These are phyloP conservation scores for Xylaria sp. DNA, from an alignment of 2,329 filamentous ascomycete species.

Conservation along the genomic window DNA sequence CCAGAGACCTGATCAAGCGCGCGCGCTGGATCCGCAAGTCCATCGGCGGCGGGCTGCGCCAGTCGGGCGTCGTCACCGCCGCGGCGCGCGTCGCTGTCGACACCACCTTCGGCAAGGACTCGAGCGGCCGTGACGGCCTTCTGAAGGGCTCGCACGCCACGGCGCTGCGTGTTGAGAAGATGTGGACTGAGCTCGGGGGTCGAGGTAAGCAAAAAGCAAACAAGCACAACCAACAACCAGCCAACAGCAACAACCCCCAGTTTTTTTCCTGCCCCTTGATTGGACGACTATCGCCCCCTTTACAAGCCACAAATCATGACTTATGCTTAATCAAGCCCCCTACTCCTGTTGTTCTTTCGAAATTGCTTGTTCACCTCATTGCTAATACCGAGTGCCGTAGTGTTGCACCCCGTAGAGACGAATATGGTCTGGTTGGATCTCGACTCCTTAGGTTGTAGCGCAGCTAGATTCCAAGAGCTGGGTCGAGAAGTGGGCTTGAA, in stretches of 20 bases:
- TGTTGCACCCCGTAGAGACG: constrained; percentile 71
- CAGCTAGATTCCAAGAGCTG: constrained; percentile 43
- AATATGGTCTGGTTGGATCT: constrained; percentile 81
- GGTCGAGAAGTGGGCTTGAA: constrained; percentile 46
- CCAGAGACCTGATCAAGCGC: constrained; percentile 68
- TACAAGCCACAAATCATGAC: neutral
- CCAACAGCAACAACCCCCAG: too few relatives aligned
- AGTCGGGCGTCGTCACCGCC: constrained; percentile 80
- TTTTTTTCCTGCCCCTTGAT: neutral
- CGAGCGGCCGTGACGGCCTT: constrained; percentile 51
- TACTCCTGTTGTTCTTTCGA: neutral
- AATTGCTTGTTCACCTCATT: neutral
- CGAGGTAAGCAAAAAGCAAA: constrained; percentile 47
- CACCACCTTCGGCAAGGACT: constrained; percentile 75
- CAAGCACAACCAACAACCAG: too few relatives aligned
- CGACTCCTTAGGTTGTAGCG: constrained; percentile 41
- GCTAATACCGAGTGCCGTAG: neutral
- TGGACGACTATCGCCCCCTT: neutral
- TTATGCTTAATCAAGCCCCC: neutral
- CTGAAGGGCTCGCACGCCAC: constrained; percentile 67
- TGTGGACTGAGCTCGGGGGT: constrained; percentile 72
- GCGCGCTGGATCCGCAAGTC: constrained; percentile 82
- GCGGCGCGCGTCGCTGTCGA: constrained; percentile 81
- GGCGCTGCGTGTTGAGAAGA: constrained; percentile 69
- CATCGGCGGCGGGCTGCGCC: constrained; percentile 81